Percentiles rank a stretch among this genome's conserved stretches.
Conservation (phyloP, 2,329 filamentous ascomycete species). For the Calonectria hongkongensis region DNA sequence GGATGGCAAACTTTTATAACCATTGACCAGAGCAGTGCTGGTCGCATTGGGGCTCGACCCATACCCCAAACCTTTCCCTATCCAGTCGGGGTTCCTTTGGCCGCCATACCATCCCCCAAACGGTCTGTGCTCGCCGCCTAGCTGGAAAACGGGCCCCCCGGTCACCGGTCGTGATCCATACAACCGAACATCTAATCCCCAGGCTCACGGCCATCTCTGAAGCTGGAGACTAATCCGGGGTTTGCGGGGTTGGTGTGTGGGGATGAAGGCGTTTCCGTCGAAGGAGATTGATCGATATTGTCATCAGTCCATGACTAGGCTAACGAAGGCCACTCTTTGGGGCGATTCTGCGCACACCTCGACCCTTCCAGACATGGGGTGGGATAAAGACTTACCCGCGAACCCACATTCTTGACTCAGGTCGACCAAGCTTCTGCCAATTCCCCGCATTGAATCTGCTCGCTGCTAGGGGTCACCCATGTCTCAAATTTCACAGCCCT, state of each 20-base stretch:
- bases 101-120: conserved; percentile 3
- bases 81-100: conserved; percentile 20
- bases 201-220: conserved; percentile 40
- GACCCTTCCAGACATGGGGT: conserved; percentile 13
- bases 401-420: conserved; percentile 40
- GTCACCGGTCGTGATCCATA: conserved; percentile 28
- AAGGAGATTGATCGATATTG: conserved; percentile 44
- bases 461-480: conserved; percentile 48
- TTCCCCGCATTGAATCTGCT: conserved; percentile 43
- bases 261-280: conserved; percentile 55
- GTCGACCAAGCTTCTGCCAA: conserved; percentile 4
- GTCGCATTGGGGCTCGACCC: conserved; percentile 36
- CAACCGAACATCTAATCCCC: conserved; percentile 31
- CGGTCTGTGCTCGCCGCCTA: conserved; percentile 36
- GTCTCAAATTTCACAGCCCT: conserved; percentile 38
- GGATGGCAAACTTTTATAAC: conserved; percentile 41
- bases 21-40: neutral
- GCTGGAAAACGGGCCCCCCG: conserved; percentile 20
- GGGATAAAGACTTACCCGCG: conserved; percentile 53
- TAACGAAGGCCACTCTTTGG: conserved; percentile 21
- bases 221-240: conserved; percentile 51
- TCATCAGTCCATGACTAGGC: conserved; percentile 41
- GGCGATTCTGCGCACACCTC: conserved; percentile 13
- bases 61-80: conserved; percentile 33
- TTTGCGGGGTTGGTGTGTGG: conserved; percentile 55